Evolutionary conservation across 345 rosid species (phyloP).

Genomic region (Populus pruinosa): DNA sequence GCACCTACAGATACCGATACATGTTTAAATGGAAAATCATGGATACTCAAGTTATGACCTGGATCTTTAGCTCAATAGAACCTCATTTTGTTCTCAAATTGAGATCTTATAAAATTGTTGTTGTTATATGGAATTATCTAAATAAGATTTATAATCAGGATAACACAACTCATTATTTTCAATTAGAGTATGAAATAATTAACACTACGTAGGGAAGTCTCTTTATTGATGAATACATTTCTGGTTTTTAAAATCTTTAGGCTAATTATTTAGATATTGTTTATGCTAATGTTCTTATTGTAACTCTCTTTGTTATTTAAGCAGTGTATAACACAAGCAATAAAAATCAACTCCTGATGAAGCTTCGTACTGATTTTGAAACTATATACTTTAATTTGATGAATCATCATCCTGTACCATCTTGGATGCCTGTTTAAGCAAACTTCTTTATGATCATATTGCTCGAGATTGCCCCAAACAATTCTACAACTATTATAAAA

Average conservation of each 20-base stretch:
- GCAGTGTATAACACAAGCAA: not conserved
- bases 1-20: too few relatives aligned
- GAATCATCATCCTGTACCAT: not conserved
- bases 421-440: not conserved
- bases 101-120: not conserved
- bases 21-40: not conserved
- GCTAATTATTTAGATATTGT: not conserved
- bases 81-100: not conserved
- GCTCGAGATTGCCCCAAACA: too few relatives aligned
- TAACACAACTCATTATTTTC: not conserved
- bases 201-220: not conserved
- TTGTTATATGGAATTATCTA: slow-evolving; percentile 5
- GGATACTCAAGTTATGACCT: slow-evolving; percentile 2
- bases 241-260: slow-evolving; percentile 4
- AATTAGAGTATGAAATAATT: slow-evolving; percentile 3
- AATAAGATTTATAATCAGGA: slow-evolving; percentile 4
- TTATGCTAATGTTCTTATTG: not conserved
- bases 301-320: not conserved
- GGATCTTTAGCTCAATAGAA: not conserved
- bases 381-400: not conserved
- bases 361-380: not conserved
- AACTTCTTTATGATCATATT: too few relatives aligned
- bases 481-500: too few relatives aligned
- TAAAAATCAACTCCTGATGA: not conserved
- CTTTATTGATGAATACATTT: slow-evolving; percentile 8